Percentiles rank a stretch among this genome's conserved stretches.
Evolutionary conservation across 768 basidiomycete genomes (phyloP).

Genomic region (Aureoboletus auriporus): DNA sequence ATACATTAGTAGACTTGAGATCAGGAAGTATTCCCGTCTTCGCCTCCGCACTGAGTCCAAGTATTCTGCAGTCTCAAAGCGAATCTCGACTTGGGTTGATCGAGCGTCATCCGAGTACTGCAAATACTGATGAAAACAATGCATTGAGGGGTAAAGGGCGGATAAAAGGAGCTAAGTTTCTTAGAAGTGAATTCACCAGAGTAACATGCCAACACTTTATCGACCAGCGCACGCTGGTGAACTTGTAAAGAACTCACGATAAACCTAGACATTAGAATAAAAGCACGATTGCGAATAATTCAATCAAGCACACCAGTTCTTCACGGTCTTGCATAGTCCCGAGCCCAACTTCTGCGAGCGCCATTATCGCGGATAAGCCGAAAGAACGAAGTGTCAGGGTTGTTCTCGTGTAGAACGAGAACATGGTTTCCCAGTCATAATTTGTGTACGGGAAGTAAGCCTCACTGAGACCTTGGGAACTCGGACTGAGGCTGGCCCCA

Average conservation of each 20-base stretch:
- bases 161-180: slow-evolving; percentile 34
- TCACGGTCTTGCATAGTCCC: not conserved
- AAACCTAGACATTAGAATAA: not conserved
- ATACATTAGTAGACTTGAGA: slow-evolving; percentile 54
- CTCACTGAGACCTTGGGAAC: no score
- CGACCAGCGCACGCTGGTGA: slow-evolving; percentile 90
- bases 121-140: slow-evolving; percentile 39
- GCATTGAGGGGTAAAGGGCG: not conserved
- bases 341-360: not conserved
- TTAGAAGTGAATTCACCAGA: slow-evolving; percentile 91
- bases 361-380: not conserved
- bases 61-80: slow-evolving; percentile 60
- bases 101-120: slow-evolving; percentile 96
- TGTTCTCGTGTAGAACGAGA: no score
- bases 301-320: not conserved
- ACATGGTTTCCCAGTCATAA: no score
- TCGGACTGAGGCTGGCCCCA: no score
- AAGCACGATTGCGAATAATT: not conserved
- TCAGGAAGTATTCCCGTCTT: slow-evolving; percentile 35
- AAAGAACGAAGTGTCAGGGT: not conserved
- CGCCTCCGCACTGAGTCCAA: slow-evolving; percentile 21
- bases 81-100: slow-evolving; percentile 69
- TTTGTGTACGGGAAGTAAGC: no score
- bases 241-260: slow-evolving; percentile 43
- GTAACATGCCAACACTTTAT: slow-evolving; percentile 91